Base-by-base conservation (phyloP, 2,329 filamentous ascomycete species). In the Malbranchea cinnamomea region DNA sequence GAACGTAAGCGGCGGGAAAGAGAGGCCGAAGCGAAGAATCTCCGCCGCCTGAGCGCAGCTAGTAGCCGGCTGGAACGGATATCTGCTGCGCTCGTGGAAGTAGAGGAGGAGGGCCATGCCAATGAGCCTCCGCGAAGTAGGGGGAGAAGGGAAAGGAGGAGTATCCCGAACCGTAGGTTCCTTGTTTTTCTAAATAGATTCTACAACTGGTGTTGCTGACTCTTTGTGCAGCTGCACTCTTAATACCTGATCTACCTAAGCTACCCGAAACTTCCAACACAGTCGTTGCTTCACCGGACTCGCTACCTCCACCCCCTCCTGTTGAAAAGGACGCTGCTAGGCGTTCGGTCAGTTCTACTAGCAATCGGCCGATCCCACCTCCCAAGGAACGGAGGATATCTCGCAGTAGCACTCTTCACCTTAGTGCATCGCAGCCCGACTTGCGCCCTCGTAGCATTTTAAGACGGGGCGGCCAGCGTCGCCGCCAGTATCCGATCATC, bases 1-100 rank as follows among this genome's bases (percentile, higher is more conserved):
- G 84, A 94, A 45, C 71, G 74, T 31, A 94, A 87, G 49, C 71
- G 87, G 6, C 83, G 70, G 47, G 85, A 95, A 49, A 75, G 73
- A 43, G 85, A 98, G 45, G 67, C 69, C 2, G 83, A 95, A 46
- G 74, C 73, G 33, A 78, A 83, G 50, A 81, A 74, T 37, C 64
- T 89, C 17, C 68, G 84, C 30, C 73, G 87, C 23, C 63, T 95
- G 26, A 95, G 89, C 38, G 82, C 81, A 33, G 84, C 87, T 4
- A 94, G 85, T 34, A 87, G 81, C 50, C 75, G 85, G 19, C 60
- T 94, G 5, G 82, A 89, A 48, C 72, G 79, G 23, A 68, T 91
- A 46, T 80, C 80, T 2, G 77, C 82, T 6, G 75, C 74, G 12
- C 62, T 91, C 10, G 68, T 74, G 26, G 79, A 85, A 38, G 79